Evolutionary conservation across 805 yeast species (phyloP).

Genomic region (Barnettozyma wickerhamii): DNA sequence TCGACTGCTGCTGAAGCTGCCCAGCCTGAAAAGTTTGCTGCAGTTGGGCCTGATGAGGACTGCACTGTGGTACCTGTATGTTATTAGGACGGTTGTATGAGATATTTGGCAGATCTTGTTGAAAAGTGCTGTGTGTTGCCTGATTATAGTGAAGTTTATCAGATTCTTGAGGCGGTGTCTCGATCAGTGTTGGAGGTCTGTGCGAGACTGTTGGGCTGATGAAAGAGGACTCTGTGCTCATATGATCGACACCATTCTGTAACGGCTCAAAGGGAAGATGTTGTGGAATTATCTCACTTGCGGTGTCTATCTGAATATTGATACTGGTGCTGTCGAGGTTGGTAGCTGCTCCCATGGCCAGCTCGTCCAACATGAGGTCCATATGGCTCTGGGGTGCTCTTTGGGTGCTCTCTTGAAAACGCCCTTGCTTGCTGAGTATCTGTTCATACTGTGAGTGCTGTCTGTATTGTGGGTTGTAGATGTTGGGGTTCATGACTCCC

Average conservation of each 20-base stretch:
- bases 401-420: neutral
- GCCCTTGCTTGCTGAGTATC: neutral
- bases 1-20: neutral
- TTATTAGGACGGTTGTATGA: too few species aligned
- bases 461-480: neutral
- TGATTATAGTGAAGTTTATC: neutral
- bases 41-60: neutral
- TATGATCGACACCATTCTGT: neutral
- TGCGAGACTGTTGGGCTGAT: neutral
- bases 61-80: neutral
- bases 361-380: too few species aligned
- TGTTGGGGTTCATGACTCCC: neutral
- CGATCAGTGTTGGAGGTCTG: slow-evolving; percentile 8
- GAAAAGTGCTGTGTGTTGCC: too few species aligned
- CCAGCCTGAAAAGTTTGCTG: neutral
- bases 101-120: too few species aligned
- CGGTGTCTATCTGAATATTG: neutral
- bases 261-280: neutral
- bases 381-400: too few species aligned
- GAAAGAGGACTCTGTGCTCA: neutral
- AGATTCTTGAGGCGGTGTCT: slow-evolving; percentile 8
- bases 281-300: neutral
- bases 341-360: neutral
- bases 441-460: neutral
- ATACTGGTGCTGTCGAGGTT: neutral